Conservation (phyloP, 768 basidiomycete species). For the Amanita rimosa region DNA sequence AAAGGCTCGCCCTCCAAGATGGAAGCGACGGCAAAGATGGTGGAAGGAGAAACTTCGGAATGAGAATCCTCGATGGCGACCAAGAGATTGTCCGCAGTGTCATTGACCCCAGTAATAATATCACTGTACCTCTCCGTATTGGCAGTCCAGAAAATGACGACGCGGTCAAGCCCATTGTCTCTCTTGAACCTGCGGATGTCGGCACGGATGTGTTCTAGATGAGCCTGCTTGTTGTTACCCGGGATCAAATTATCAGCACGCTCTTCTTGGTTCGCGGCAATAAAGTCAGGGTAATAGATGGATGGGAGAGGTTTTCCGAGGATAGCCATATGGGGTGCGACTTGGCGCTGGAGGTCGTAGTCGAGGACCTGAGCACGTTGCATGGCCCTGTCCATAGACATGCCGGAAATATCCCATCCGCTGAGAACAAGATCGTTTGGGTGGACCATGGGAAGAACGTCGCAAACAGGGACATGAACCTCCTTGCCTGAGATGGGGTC, state of each 20-base stretch:
- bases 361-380: constrained; percentile 86
- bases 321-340: constrained; percentile 73
- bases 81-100: constrained; percentile 84
- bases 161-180: constrained; percentile 71
- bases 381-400: constrained; percentile 87
- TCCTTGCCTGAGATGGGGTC: constrained; percentile 79
- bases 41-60: constrained; percentile 92
- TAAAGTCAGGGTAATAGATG: constrained; percentile 96
- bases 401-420: constrained; percentile 94
- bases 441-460: constrained; percentile 95
- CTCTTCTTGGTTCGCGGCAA: constrained; percentile 94
- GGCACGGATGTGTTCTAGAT: constrained; percentile 85
- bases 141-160: constrained; percentile 96
- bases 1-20: constrained; percentile 94
- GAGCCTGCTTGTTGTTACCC: constrained; percentile 78
- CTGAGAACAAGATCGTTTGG: constrained; percentile 96
- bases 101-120: constrained; percentile 90
- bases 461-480: constrained; percentile 83
- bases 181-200: constrained; percentile 92
- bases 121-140: constrained; percentile 98
- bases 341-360: constrained; percentile 94
- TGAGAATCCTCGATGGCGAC: constrained; percentile 75
- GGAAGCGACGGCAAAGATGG: constrained; percentile 88
- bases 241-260: constrained; percentile 91
- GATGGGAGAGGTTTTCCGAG: constrained; percentile 82